Evolutionary conservation across 306 rosid genomes (phyloP).

Genomic region (Trifolium pratense): DNA sequence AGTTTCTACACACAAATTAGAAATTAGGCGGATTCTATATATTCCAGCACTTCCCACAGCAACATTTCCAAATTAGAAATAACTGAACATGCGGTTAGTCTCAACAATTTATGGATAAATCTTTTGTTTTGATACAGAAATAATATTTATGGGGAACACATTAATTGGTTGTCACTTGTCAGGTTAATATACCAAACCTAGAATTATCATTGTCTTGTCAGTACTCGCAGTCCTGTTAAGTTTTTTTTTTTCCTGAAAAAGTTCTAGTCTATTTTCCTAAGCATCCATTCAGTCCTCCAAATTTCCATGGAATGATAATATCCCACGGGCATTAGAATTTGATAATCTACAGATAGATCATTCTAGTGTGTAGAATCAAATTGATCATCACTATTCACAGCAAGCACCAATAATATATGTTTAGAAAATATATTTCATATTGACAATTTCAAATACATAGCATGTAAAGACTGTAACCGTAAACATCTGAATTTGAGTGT

Average conservation of each 20-base stretch:
- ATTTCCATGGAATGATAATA: not conserved
- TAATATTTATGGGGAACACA: not conserved
- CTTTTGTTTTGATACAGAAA: not conserved
- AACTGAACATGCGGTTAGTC: not conserved
- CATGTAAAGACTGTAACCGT: too few species aligned
- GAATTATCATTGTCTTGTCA: not conserved
- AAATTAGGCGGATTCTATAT: constrained; percentile 12
- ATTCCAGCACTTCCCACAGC: constrained; percentile 17
- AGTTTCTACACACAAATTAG: not conserved
- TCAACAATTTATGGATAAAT: not conserved
- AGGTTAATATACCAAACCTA: not conserved
- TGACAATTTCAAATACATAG: too few species aligned
- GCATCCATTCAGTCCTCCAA: not conserved
- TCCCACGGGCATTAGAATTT: not conserved
- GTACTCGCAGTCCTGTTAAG: not conserved
- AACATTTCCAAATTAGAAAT: constrained; percentile 2
- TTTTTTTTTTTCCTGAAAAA: not conserved
- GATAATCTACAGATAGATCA: constrained; percentile 21
- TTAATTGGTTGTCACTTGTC: not conserved
- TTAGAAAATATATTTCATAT: too few species aligned
- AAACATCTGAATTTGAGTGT: too few species aligned
- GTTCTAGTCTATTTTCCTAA: not conserved
- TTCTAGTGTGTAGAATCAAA: not conserved
- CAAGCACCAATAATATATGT: too few species aligned
- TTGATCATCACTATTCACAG: constrained; percentile 19